These are phyloP conservation scores for Aspergillaceae sp. DNA, from an alignment of 2,329 filamentous ascomycete genomes.

Conservation along the genomic window DNA sequence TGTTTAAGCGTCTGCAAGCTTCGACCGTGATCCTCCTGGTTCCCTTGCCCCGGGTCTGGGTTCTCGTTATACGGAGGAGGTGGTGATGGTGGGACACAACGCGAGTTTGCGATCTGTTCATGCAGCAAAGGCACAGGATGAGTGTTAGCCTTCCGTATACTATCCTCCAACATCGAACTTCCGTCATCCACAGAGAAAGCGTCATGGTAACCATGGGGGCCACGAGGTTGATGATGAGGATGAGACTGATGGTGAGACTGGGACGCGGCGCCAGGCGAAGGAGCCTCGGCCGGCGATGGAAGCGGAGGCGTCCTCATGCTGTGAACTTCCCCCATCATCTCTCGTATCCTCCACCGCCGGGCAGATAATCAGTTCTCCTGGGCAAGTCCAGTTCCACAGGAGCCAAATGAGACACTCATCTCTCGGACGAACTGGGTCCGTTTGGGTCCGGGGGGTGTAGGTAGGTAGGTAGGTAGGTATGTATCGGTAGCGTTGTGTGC, in stretches of 20 bases:
- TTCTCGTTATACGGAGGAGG: conserved; percentile 12
- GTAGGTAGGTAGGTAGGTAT: conserved; percentile 1
- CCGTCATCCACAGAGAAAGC: conserved; percentile 1
- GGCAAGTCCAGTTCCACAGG: conserved; percentile 23
- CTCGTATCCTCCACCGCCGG: conserved; percentile 22
- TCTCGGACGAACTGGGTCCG: conserved; percentile 24
- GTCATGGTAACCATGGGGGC: conserved; percentile 4
- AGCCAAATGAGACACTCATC: conserved; percentile 23
- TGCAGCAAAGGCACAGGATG: conserved; percentile 7
- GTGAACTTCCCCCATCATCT: conserved; percentile 29
- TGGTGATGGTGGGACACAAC: conserved; percentile 4
- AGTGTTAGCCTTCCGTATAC: conserved; percentile 14
- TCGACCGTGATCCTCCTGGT: conserved; percentile 22
- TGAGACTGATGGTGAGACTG: not conserved
- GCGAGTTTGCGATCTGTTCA: conserved; percentile 12
- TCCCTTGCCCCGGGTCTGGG: conserved; percentile 13
- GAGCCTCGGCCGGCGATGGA: conserved; percentile 31
- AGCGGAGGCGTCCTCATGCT: conserved; percentile 33
- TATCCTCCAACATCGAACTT: conserved; percentile 7
- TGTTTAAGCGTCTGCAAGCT: conserved; percentile 33
- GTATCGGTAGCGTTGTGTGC: conserved; percentile 1
- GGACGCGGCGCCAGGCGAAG: conserved; percentile 20
- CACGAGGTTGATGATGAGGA: conserved; percentile 17
- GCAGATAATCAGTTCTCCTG: conserved; percentile 26
- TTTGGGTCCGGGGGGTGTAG: conserved; percentile 3